A percentile compares a stretch with the other conserved stretches of the same genome.
These are phyloP conservation scores for Elaphomyces granulatus DNA, from an alignment of 495 filamentous ascomycete genomes.

Conservation along the genomic window DNA sequence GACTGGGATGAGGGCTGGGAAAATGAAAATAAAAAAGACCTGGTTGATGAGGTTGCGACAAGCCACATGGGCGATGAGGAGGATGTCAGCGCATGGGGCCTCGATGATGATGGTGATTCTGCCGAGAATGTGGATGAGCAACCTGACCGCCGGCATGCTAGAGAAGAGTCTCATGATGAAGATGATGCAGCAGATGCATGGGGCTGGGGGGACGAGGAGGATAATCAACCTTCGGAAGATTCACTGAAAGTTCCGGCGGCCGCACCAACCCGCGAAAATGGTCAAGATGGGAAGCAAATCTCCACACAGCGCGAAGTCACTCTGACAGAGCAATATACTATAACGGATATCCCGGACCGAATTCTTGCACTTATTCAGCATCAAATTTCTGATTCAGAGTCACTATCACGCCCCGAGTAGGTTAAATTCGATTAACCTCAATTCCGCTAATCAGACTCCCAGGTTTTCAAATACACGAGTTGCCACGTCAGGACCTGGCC, in stretches of 20 bases:
- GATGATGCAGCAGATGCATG: slow-evolving; percentile 47
- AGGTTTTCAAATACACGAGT: slow-evolving; percentile 40
- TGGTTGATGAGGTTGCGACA: slow-evolving; percentile 10
- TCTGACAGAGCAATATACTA: slow-evolving; percentile 71
- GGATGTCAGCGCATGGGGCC: slow-evolving; percentile 50
- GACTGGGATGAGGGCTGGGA: slow-evolving; percentile 72
- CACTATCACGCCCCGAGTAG: slow-evolving; percentile 41
- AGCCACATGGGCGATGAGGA: slow-evolving; percentile 36
- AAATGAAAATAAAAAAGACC: slow-evolving; percentile 40
- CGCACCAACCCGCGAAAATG: slow-evolving; percentile 8
- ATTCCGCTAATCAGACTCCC: slow-evolving; percentile 10
- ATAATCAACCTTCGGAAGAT: slow-evolving; percentile 13
- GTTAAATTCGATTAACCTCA: slow-evolving; percentile 30
- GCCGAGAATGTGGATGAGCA: too few relatives aligned
- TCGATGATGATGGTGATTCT: slow-evolving; percentile 40
- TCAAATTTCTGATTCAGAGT: slow-evolving; percentile 55
- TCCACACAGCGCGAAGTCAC: slow-evolving; percentile 45
- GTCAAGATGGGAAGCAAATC: slow-evolving; percentile 5
- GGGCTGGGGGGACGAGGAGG: slow-evolving; percentile 56
- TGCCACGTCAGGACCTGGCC: slow-evolving; percentile 53
- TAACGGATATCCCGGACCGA: slow-evolving; percentile 69
- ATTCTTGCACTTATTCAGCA: slow-evolving; percentile 56
- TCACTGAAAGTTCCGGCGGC: not conserved
- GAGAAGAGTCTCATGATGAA: slow-evolving; percentile 15
- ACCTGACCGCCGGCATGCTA: slow-evolving; percentile 2